These are phyloP conservation scores for Stenogyne calaminthoides DNA, from an alignment of 305 asterid species.

Conservation along the genomic window DNA sequence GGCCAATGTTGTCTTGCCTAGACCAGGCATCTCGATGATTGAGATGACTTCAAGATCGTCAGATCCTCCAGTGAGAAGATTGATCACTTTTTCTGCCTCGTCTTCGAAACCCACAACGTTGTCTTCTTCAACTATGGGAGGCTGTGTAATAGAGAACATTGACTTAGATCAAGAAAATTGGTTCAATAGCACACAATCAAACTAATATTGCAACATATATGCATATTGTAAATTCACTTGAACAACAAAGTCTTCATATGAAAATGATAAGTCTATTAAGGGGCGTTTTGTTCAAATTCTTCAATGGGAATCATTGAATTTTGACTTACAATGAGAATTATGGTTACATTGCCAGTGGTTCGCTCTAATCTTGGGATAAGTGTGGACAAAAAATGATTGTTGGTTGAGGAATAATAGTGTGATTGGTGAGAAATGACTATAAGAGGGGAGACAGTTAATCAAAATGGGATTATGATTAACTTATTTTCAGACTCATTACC, in stretches of 20 bases:
- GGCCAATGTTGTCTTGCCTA: conserved; percentile 76
- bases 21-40: conserved; percentile 70
- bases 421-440: no score
- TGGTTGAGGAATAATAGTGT: background rate
- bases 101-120: conserved; percentile 67
- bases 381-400: no score
- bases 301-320: no score
- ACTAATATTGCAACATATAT: background rate
- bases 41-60: conserved; percentile 50
- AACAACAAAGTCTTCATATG: background rate
- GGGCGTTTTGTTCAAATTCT: no score
- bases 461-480: no score
- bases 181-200: background rate
- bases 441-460: no score
- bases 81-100: conserved; percentile 50
- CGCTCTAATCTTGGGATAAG: no score
- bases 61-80: conserved; percentile 46
- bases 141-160: conserved; percentile 34
- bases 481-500: no score
- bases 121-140: conserved; percentile 60
- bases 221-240: background rate
- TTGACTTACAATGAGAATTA: no score
- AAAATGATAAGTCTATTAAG: background rate
- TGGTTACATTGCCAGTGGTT: no score
- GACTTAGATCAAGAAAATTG: conserved; percentile 8